Percentiles rank a stretch among this genome's conserved stretches.
Evolutionary conservation across 2,329 filamentous ascomycete species (phyloP).

Genomic region (Alternaria triticina): DNA sequence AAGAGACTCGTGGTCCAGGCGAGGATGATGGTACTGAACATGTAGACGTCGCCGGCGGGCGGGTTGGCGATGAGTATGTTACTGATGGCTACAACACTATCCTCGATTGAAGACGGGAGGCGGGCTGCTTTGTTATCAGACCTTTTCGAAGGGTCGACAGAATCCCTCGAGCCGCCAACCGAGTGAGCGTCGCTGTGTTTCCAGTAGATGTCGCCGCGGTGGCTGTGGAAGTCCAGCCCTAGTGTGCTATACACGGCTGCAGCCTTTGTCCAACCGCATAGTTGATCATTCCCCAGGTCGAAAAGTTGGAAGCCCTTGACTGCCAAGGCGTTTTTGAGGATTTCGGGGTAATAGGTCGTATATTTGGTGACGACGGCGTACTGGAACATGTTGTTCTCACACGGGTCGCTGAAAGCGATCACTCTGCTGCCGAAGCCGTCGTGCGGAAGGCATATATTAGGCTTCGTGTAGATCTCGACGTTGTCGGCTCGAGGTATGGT

Average conservation of each 20-base stretch:
- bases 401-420: neutral
- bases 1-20: neutral
- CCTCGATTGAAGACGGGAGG: neutral
- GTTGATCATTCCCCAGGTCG: neutral
- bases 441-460: neutral
- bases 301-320: neutral
- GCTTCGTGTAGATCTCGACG: neutral
- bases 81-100: too few relatives aligned
- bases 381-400: neutral
- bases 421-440: neutral
- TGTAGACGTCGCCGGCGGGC: neutral
- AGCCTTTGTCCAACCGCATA: constrained; percentile 14
- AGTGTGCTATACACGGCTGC: neutral
- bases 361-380: constrained; percentile 12
- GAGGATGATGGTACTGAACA: neutral
- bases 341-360: constrained; percentile 5
- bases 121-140: too few relatives aligned
- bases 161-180: too few relatives aligned
- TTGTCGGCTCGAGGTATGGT: neutral
- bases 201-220: constrained; percentile 18
- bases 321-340: constrained; percentile 4
- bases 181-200: neutral
- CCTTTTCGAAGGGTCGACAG: too few relatives aligned
- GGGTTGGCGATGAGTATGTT: neutral
- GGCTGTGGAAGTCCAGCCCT: neutral